These are phyloP conservation scores for Pleurotus citrinopileatus DNA, from an alignment of 768 basidiomycete genomes.

Conservation along the genomic window DNA sequence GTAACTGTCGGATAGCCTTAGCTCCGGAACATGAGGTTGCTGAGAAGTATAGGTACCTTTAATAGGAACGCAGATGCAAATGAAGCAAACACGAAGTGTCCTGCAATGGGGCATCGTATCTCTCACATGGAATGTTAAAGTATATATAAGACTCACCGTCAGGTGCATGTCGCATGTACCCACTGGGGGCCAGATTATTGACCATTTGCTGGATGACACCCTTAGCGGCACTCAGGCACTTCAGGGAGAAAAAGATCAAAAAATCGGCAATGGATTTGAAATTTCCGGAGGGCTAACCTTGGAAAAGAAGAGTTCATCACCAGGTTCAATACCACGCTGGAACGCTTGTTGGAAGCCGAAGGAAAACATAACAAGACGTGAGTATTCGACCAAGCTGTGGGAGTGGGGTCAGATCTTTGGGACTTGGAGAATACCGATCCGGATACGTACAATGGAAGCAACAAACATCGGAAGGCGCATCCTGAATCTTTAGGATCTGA, in stretches of 20 bases:
- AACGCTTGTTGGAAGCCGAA: slow-evolving; percentile 86
- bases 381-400: slow-evolving; percentile 68
- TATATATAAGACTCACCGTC: too few species aligned
- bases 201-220: slow-evolving; percentile 64
- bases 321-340: slow-evolving; percentile 60
- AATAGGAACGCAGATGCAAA: slow-evolving; percentile 84
- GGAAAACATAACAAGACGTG: slow-evolving; percentile 81
- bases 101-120: slow-evolving; percentile 25
- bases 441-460: slow-evolving; percentile 73
- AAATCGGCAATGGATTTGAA: neutral
- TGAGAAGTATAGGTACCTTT: slow-evolving; percentile 42
- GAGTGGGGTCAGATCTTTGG: too few species aligned
- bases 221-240: slow-evolving; percentile 75
- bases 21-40: neutral
- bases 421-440: too few species aligned
- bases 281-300: too few species aligned
- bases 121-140: too few species aligned
- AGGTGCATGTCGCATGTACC: slow-evolving; percentile 76
- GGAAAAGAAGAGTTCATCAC: slow-evolving; percentile 64
- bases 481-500: slow-evolving; percentile 59
- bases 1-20: slow-evolving; percentile 39
- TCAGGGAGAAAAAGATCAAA: slow-evolving; percentile 1
- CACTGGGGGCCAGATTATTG: slow-evolving; percentile 62
- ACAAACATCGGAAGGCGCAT: slow-evolving; percentile 56
- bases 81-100: slow-evolving; percentile 75